Evolutionary conservation across 1,284 basidiomycete species (phyloP), one percentile per base, ranked within the genome.

Genomic region (Marasmius oreades): DNA sequence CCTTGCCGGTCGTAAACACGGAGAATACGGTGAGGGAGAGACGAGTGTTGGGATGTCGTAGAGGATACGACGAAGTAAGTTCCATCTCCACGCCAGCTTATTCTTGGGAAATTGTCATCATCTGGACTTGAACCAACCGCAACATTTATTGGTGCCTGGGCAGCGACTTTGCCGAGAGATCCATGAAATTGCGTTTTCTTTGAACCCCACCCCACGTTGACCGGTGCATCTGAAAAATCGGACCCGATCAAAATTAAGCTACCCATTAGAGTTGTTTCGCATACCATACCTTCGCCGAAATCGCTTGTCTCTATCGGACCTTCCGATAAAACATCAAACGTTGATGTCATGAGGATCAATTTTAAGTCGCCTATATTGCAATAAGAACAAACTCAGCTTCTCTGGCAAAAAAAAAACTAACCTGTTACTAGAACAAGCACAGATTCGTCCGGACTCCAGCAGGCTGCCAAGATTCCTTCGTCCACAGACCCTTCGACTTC

Each of bases 121-220:
- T 90, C 85, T 0, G 88, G 84, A 67, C 80, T 84, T 4, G 74
- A 72, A 20, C 77, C 78, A 22, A 82, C 73, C 20, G 69, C 69
- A 4, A 68, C 64, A 24, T 75, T 70, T 23, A 77, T 68, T 0
- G 81, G 70, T 1, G 79, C 78, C 58, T 84, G 82, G 0, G 93
- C 92, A 3, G 92, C 92, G 6, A 84, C 77, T 70, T 98, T 99
- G 28, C 97, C 97, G 3, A 95, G 78, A 0, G 94, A 95, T 12
- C 97, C 97, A 64, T 98, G 95, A 69, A 99, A 99, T 69, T 99
- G 97, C 0, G 97, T 99, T 65, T 91, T 82, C 67, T 96, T 97
- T 3, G 92, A 93, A 28, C 97, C 97, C 97, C 97, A 99, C 8
- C 97, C 97, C 55, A 98, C 92, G 63, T 95, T 93, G 65, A 98